Evolutionary conservation across 805 yeast genomes (phyloP), one percentile per base, ranked within the genome.

Genomic region (Candida nanaspora): DNA sequence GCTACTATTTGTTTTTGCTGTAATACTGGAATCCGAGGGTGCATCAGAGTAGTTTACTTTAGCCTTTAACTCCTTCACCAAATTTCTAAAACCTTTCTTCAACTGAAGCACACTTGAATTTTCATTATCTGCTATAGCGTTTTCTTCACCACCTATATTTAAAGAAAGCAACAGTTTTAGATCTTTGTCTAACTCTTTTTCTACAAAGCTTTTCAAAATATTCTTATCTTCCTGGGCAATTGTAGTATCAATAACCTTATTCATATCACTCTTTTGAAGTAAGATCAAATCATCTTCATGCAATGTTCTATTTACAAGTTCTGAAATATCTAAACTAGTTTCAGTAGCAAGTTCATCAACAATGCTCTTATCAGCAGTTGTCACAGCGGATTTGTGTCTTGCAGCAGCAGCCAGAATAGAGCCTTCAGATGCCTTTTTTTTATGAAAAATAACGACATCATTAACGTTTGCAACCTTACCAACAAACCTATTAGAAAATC

Each of bases 391-490:
- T 41, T 46, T 16, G 38, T 37, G 30, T 6, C 39, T 38, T 36
- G 36, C 45, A 35, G 49, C 51, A 28, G 46, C 42, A 7, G 43
- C 23, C 9, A 42, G 21, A 16, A 35, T n/a, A 2, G n/a, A 15
- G n/a, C 35, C 38, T 31, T 38, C 40, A 28, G 48, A 41, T 35
- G 68, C 57, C 53, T 68, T 67, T 47, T 71, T 76, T 54, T 76
- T 73, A 53, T 76, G 76, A 56, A 84, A 83, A 36, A 78, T 80
- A 3, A 91, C 75, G 8, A 89, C 86, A 51, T 88, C 94, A 52
- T 86, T 82, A n/a, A 81, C 78, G 57, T 93, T 93, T 4, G 98
- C 98, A 2, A 91, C 93, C 46, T 70, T 70, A 0, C 96, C 96
- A 6, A 85, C 95, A 67, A 91, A 93, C 52, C 86, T 67, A 53